phyloP scores from a whole-genome alignment of 306 rosid genomes.

The Spatholobus suberectus region DNA sequence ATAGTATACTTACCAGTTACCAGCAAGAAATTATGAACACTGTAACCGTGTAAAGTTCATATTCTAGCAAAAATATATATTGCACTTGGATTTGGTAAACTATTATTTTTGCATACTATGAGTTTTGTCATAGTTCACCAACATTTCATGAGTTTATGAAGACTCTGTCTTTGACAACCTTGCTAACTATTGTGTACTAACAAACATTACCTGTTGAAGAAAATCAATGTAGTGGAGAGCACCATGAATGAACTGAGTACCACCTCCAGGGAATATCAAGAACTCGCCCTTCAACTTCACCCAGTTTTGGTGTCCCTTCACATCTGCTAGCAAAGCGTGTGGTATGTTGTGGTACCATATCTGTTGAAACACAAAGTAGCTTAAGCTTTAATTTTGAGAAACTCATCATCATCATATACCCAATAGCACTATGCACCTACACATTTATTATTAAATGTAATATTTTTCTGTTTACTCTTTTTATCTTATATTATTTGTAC shows the following conservation, averaged over 20 bases:
- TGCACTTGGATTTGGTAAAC: background rate
- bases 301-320: slow-evolving; percentile 93
- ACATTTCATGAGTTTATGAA: background rate
- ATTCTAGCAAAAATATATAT: background rate
- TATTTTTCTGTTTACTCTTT: background rate
- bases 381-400: background rate
- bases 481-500: background rate
- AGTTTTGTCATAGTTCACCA: background rate
- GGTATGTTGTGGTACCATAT: slow-evolving; percentile 90
- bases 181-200: background rate
- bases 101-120: too few species aligned
- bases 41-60: background rate
- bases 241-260: slow-evolving; percentile 90
- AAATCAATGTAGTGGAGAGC: slow-evolving; percentile 88
- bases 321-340: slow-evolving; percentile 71
- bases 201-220: slow-evolving; percentile 58
- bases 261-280: slow-evolving; percentile 86
- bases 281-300: slow-evolving; percentile 82
- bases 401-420: background rate
- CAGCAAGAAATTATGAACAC: background rate
- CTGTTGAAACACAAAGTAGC: slow-evolving; percentile 40
- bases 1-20: background rate
- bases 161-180: background rate
- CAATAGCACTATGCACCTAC: background rate
- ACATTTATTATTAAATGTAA: background rate